Percentiles rank a stretch among this genome's conserved stretches.
Evolutionary conservation across 2,329 filamentous ascomycete genomes (phyloP).

Genomic region (Fusarium virguliforme): DNA sequence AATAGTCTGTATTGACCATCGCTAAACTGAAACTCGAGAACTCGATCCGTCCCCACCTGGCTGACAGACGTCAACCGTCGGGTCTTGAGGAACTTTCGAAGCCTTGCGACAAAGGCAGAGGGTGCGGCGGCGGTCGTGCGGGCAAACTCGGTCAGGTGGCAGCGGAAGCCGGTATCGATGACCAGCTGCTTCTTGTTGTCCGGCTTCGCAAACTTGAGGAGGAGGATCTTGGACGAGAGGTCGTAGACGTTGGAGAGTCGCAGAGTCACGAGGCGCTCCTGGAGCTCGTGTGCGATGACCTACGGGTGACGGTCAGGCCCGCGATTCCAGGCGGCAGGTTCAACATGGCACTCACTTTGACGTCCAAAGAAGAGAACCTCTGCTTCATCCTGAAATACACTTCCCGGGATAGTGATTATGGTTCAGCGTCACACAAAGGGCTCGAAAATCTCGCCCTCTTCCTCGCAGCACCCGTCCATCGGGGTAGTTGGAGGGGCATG

Average conservation of each 20-base stretch:
- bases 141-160: slow-evolving; percentile 92
- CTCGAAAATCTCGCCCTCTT: slow-evolving; percentile 36
- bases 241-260: slow-evolving; percentile 97
- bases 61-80: slow-evolving; percentile 84
- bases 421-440: slow-evolving; percentile 17
- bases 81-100: slow-evolving; percentile 92
- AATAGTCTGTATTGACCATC: slow-evolving; percentile 91
- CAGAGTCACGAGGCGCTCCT: slow-evolving; percentile 80
- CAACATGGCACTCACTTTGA: slow-evolving; percentile 68
- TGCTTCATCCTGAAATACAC: slow-evolving; percentile 76
- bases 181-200: slow-evolving; percentile 91
- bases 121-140: slow-evolving; percentile 88
- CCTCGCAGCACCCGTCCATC: slow-evolving; percentile 28
- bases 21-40: slow-evolving; percentile 93
- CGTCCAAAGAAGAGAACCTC: slow-evolving; percentile 84
- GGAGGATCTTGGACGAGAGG: slow-evolving; percentile 93
- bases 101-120: slow-evolving; percentile 85
- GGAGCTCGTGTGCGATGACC: slow-evolving; percentile 96
- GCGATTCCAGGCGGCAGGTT: background rate
- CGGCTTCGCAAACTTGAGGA: slow-evolving; percentile 95
- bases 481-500: slow-evolving; percentile 42
- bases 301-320: slow-evolving; percentile 56
- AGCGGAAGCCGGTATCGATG: slow-evolving; percentile 95
- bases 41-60: slow-evolving; percentile 93
- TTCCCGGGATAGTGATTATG: slow-evolving; percentile 5